Conservation (phyloP, 2,329 filamentous ascomycete species). For the Zymoseptoria crescenta region DNA sequence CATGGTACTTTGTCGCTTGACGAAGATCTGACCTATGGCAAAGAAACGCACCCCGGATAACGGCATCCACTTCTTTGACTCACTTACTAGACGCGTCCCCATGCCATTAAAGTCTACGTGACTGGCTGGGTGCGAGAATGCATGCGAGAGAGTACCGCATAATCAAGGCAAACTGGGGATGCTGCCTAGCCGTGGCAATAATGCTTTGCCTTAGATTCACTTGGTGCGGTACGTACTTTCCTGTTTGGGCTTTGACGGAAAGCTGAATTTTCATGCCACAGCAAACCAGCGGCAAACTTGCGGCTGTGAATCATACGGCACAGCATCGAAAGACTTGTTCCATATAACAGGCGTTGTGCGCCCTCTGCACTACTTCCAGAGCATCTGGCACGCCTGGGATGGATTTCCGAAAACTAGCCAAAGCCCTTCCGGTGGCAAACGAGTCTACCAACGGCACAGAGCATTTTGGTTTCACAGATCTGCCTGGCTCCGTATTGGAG, state of each 20-base stretch:
- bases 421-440: slow-evolving; percentile 12
- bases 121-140: background rate
- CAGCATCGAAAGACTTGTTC: background rate
- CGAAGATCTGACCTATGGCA: background rate
- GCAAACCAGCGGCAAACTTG: background rate
- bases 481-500: slow-evolving; percentile 43
- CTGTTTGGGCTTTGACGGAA: background rate
- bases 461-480: slow-evolving; percentile 23
- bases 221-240: background rate
- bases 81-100: background rate
- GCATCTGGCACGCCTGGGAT: slow-evolving; percentile 10
- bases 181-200: background rate
- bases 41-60: background rate
- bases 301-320: background rate
- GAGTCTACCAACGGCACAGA: slow-evolving; percentile 9
- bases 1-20: background rate
- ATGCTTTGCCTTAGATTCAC: background rate
- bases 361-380: background rate
- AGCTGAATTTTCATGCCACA: background rate
- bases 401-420: slow-evolving; percentile 23
- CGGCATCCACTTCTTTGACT: background rate
- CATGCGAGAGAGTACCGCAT: background rate
- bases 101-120: background rate
- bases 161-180: background rate
- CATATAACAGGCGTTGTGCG: background rate